Conservation (phyloP, 306 rosid genomes). For the Betula pendula region DNA sequence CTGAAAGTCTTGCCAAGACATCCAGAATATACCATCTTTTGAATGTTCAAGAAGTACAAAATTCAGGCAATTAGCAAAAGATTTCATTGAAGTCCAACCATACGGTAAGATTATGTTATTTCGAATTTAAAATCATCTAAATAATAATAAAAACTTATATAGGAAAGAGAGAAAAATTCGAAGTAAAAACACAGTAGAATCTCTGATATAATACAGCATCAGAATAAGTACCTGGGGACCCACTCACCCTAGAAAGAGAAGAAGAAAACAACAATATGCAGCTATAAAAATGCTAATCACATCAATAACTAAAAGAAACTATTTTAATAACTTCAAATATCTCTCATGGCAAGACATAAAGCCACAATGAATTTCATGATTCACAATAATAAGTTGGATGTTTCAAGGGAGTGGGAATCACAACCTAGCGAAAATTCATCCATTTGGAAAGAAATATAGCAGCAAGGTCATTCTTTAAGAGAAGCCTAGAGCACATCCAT, state of each 20-base stretch:
- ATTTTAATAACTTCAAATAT: conserved; percentile 10
- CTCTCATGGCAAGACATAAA: conserved; percentile 1
- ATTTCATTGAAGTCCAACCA: conserved; percentile 10
- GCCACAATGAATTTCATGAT: not conserved
- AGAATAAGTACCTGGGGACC: conserved; percentile 73
- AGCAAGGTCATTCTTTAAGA: not conserved
- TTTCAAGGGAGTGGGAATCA: not conserved
- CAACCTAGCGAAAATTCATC: not conserved
- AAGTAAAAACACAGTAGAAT: conserved; percentile 9
- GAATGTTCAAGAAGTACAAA: conserved; percentile 51
- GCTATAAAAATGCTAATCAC: conserved; percentile 14
- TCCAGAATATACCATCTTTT: conserved; percentile 97
- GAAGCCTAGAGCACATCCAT: not conserved
- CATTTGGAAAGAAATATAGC: not conserved
- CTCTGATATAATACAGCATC: not conserved
- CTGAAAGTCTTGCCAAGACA: conserved; percentile 99
- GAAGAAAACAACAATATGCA: conserved; percentile 26
- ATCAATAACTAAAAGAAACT: not conserved
- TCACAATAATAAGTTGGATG: not conserved
- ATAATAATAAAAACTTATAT: not conserved
- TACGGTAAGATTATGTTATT: not conserved
- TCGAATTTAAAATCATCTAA: not conserved
- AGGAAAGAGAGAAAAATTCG: conserved; percentile 6
- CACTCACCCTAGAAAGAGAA: conserved; percentile 79
- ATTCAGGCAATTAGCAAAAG: conserved; percentile 4